Base-by-base conservation (phyloP, 192 early-diverging fungal genomes). In the Entomortierella parvispora region DNA sequence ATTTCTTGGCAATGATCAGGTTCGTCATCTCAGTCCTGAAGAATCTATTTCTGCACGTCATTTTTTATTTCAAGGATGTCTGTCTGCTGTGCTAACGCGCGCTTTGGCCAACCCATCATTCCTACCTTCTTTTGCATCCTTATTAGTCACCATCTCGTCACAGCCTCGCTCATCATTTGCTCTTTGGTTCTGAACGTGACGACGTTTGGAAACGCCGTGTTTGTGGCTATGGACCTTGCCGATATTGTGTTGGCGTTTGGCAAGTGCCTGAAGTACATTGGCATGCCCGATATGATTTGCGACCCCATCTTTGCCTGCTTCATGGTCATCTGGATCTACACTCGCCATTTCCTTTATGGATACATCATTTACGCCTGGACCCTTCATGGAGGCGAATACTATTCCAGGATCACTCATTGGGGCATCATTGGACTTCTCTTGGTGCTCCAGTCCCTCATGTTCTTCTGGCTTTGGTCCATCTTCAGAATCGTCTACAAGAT, bases 401-500 rank as follows among this genome's bases (percentile, higher is more conserved):
- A 80, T 33, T 80, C 84, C 65, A 81, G 40, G 57, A 67, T 52
- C 31, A 83, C 70, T 18, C 86, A 69, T 71, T 83, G 55, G 51
- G 69, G 77, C 22, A 86, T 90, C 65, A 79, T 90, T 54, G 78
- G 71, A 5, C 61, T 93, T 3, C 82, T 95, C 44, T 63, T 83
- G 25, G 46, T 85, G 0, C 78, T 95, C 43, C 88, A 95, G 69
- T 51, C 82, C 20, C 64, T 95, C 40, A 85, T 95, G 62, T 69
- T 93, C 46, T 93, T 90, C 69, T 95, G 94, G 94, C 85, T 94
- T 29, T 74, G 75, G 37, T 80, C 93, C 83, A 92, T 95, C 59
- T 77, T 58, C 65, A 56, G 74, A 61, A 77, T 77, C 28, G 74
- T 77, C 20, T 77, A 77, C 66, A 77, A 77, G 61, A 77, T 77